These are phyloP conservation scores for Peziza echinospora DNA, from an alignment of 495 filamentous ascomycete species.

Conservation along the genomic window DNA sequence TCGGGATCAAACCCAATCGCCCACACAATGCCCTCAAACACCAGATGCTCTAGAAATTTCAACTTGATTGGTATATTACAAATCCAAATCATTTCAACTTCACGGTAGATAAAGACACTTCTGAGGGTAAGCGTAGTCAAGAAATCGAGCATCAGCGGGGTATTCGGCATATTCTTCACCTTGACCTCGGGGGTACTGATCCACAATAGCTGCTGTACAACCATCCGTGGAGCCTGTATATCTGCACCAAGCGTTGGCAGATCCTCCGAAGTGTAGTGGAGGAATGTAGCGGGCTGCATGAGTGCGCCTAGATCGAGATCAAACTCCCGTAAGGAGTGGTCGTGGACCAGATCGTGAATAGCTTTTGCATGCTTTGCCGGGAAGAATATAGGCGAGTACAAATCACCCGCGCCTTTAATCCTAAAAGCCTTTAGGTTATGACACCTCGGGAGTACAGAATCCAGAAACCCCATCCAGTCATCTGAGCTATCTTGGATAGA, in stretches of 20 bases:
- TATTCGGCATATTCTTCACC: conserved; percentile 6
- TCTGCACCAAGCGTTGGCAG: not conserved
- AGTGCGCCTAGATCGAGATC: conserved; percentile 7
- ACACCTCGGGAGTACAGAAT: conserved; percentile 6
- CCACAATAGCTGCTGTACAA: conserved; percentile 4
- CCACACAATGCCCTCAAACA: conserved; percentile 7
- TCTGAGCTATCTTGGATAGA: not conserved
- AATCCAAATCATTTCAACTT: conserved; percentile 9
- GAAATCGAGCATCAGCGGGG: conserved; percentile 1
- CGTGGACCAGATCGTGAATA: not conserved
- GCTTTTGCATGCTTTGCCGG: conserved; percentile 1
- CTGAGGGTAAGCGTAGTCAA: conserved; percentile 4
- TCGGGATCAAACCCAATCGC: conserved; percentile 3
- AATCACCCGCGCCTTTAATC: conserved; percentile 2
- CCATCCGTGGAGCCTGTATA: not conserved
- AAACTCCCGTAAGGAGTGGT: conserved; percentile 5
- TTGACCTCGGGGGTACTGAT: conserved; percentile 3
- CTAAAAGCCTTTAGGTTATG: conserved; percentile 8
- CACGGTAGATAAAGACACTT: conserved; percentile 7
- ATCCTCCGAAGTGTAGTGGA: not conserved
- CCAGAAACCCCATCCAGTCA: conserved; percentile 5
- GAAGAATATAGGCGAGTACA: conserved; percentile 2
- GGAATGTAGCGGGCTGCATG: conserved; percentile 5
- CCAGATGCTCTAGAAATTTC: conserved; percentile 8
- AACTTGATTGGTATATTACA: conserved; percentile 5